Conservation (phyloP, 176 grass and related monocot genomes). For the Paspalum notatum region DNA sequence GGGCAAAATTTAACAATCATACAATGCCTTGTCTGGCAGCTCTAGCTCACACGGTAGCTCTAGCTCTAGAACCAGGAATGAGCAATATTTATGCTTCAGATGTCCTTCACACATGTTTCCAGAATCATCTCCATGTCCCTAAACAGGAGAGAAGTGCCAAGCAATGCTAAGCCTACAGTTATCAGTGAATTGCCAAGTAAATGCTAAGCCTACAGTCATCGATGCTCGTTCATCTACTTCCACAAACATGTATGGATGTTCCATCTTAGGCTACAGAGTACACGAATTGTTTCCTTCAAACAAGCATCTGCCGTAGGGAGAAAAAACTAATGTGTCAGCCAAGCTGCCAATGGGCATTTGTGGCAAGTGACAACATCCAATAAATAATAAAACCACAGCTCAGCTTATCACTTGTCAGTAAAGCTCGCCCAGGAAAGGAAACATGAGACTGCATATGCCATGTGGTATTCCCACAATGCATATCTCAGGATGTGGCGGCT, state of each 20-base stretch:
- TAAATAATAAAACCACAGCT: conserved; percentile 43
- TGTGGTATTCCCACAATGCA: conserved; percentile 26
- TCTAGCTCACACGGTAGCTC: background rate
- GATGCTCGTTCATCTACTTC: conserved; percentile 21
- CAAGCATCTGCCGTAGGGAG: conserved; percentile 38
- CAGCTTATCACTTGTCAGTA: conserved; percentile 39
- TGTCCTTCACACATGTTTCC: conserved; percentile 2
- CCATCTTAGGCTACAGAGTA: conserved; percentile 32
- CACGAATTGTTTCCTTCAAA: conserved; percentile 35
- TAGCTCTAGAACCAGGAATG: background rate
- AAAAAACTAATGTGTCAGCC: conserved; percentile 43
- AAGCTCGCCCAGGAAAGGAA: conserved; percentile 26
- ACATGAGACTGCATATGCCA: background rate
- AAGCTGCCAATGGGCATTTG: conserved; percentile 21
- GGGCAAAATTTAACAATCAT: background rate
- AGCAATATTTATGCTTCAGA: background rate
- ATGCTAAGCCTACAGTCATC: conserved; percentile 19
- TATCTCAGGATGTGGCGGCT: conserved; percentile 45
- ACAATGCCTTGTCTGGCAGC: background rate
- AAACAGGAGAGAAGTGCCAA: conserved; percentile 12
- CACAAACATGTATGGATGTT: background rate
- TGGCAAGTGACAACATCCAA: conserved; percentile 37
- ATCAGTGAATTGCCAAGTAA: too few relatives aligned
- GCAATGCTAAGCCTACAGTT: conserved; percentile 19
- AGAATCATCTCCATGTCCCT: background rate